A percentile compares a stretch with the other conserved stretches of the same genome.
These are phyloP conservation scores for Pichia sp. DNA, from an alignment of 1,139 yeast species.

Conservation along the genomic window DNA sequence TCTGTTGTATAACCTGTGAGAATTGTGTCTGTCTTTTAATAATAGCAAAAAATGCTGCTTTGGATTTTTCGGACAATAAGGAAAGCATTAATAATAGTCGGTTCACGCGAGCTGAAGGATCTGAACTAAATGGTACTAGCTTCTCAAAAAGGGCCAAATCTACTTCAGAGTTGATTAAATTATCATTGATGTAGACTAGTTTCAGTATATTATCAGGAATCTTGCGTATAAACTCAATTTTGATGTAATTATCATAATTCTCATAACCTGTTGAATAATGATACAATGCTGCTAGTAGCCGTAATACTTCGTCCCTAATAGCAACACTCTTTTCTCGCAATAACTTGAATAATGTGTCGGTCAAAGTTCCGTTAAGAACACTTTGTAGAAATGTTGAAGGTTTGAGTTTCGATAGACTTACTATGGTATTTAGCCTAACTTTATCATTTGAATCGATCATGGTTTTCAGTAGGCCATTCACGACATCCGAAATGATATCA, in stretches of 20 bases:
- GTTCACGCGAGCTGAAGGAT: constrained; percentile 41
- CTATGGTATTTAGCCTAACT: constrained; percentile 63
- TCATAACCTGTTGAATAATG: constrained; percentile 22
- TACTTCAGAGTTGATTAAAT: constrained; percentile 60
- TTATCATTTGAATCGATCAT: constrained; percentile 72
- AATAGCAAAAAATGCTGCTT: constrained; percentile 63
- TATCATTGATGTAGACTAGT: constrained; percentile 72
- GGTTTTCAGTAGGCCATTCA: constrained; percentile 60
- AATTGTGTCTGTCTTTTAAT: constrained; percentile 63
- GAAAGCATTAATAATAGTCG: constrained; percentile 49
- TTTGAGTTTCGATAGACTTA: constrained; percentile 20
- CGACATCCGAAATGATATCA: constrained; percentile 50
- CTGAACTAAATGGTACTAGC: constrained; percentile 52
- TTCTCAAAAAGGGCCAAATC: constrained; percentile 60
- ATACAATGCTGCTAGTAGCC: constrained; percentile 53
- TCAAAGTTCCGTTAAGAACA: constrained; percentile 42
- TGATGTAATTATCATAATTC: constrained; percentile 27
- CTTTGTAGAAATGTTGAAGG: constrained; percentile 34
- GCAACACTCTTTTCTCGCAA: constrained; percentile 65
- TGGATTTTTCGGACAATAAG: constrained; percentile 53
- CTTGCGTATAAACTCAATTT: constrained; percentile 40
- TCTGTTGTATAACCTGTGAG: constrained; percentile 39
- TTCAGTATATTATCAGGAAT: constrained; percentile 68
- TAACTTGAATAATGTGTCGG: constrained; percentile 55
- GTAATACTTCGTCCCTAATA: constrained; percentile 62